These are phyloP conservation scores for Evernia prunastri DNA, from an alignment of 495 filamentous ascomycete species.

Conservation along the genomic window DNA sequence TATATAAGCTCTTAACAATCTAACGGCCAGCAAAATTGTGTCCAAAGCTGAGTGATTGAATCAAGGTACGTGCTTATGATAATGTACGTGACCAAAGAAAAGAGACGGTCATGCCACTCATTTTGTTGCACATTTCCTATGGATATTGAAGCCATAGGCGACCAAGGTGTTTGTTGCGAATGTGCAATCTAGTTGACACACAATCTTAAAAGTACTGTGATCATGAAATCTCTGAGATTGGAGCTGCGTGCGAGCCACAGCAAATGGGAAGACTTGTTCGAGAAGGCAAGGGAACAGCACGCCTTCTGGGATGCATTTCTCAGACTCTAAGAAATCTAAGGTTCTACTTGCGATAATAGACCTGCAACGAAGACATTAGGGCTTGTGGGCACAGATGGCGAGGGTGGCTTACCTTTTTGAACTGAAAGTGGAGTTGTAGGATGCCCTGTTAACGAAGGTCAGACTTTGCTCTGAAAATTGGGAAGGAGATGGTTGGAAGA, in stretches of 20 bases:
- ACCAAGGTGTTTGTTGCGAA: background rate
- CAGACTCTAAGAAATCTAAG: too few species aligned
- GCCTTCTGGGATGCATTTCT: background rate
- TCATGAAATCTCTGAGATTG: background rate
- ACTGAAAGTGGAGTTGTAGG: conserved; percentile 94
- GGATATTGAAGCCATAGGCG: background rate
- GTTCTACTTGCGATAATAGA: conserved; percentile 59
- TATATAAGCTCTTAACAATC: background rate
- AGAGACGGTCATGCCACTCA: background rate
- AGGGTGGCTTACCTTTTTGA: conserved; percentile 62
- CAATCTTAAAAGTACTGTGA: background rate
- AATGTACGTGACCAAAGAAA: background rate
- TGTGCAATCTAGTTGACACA: background rate
- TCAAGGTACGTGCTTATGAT: background rate
- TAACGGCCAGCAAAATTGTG: background rate
- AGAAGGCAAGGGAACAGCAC: background rate
- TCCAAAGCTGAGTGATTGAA: background rate
- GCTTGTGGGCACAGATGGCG: background rate
- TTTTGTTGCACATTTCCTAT: background rate
- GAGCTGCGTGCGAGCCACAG: background rate
- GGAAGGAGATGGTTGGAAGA: too few species aligned
- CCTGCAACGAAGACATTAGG: conserved; percentile 44
- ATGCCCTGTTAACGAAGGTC: conserved; percentile 58
- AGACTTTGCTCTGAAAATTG: background rate
- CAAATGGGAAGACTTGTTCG: background rate